Percentiles rank a stretch among this genome's conserved stretches.
These are phyloP conservation scores for Cordyceps javanica DNA, from an alignment of 2,329 filamentous ascomycete species.

Conservation along the genomic window DNA sequence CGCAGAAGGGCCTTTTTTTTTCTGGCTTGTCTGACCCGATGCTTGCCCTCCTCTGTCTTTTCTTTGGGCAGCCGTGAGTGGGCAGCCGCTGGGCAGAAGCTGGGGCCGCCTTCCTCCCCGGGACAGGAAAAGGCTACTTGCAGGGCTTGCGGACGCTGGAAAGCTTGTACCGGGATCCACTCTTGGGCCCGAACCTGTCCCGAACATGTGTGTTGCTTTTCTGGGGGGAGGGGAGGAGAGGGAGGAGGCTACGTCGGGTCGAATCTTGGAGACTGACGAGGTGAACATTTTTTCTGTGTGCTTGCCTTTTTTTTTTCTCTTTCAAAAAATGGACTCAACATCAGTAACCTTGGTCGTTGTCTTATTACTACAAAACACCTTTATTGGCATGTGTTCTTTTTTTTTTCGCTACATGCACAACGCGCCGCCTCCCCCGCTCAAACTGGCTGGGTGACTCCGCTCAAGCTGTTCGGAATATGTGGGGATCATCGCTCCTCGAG, in stretches of 20 bases:
- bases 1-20: too few species aligned
- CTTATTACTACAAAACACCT: too few species aligned
- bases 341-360: too few species aligned
- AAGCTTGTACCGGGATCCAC: conserved; percentile 1
- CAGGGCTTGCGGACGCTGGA: conserved; percentile 2
- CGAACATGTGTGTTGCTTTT: not conserved
- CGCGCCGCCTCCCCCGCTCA: too few species aligned
- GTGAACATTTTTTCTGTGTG: too few species aligned
- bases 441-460: not conserved
- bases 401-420: too few species aligned
- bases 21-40: not conserved
- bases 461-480: not conserved
- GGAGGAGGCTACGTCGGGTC: not conserved
- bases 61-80: not conserved
- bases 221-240: not conserved
- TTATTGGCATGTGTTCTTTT: too few species aligned
- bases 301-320: too few species aligned
- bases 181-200: not conserved
- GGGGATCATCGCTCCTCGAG: not conserved
- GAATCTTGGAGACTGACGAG: too few species aligned
- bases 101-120: not conserved
- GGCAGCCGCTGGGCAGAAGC: not conserved
- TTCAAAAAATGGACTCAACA: too few species aligned
- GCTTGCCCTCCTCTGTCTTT: not conserved
- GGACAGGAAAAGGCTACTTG: not conserved